Evolutionary conservation across 1,284 basidiomycete genomes (phyloP), one percentile per base, ranked within the genome.

Genomic region (Cutaneotrichosporon cutaneum): DNA sequence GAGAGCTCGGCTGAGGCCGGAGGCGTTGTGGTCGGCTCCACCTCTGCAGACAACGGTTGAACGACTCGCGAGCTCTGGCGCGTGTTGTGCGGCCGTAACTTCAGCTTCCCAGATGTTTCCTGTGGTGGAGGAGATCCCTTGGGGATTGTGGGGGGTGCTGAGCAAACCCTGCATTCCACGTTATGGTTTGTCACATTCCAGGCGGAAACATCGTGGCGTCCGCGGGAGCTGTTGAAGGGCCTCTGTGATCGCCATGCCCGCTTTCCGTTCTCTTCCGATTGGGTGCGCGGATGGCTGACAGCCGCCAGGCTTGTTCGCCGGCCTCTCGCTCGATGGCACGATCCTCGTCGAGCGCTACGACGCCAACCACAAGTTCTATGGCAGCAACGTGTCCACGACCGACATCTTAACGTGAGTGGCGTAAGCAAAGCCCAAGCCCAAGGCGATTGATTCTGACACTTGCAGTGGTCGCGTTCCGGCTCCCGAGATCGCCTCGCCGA

Each of bases 261-360:
- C 10, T 22, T 4, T 45, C 22, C 21, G n/a, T 10, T 45, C 22
- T 22, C 35, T 36, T n/a, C 39, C 18, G 39, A 42, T 42, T n/a
- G 7, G 18, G 13, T 39, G 13, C 18, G 36, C n/a, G 39, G 18
- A 42, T 8, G 39, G 16, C 45, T 51, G 3, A 27, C 48, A 16
- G 26, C 24, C 24, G 6, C 45, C 53, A 92, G 94, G 94, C 66
- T 84, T 99, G 48, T 99, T 95, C 71, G 95, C 94, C 2, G 95
- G 95, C 26, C 80, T 99, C 53, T 94, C 92, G 3, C 83, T 99
- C 53, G 96, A 99, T 78, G 96, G 96, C 1, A 97, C 95, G 0
- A 90, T 86, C 48, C 85, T 99, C 60, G 90, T 99, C 63, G 95
- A 98, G 80, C 86, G 95, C 70, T 94, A 92, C 77, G 94, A 97